Evolutionary conservation across 352 stramenopile species (phyloP).

Genomic region (Pythium periplocum): DNA sequence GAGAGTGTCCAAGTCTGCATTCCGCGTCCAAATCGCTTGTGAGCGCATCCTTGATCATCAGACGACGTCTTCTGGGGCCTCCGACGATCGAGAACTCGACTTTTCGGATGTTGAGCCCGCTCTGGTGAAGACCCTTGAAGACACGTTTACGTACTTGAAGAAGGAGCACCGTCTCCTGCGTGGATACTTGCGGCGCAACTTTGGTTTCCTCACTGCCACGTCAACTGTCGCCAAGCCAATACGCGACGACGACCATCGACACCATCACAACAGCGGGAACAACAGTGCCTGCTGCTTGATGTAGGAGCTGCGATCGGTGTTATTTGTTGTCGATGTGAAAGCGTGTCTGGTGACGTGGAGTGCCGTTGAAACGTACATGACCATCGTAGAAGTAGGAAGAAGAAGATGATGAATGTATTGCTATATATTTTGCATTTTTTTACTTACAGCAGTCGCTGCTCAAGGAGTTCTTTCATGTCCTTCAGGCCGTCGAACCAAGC

Average conservation of each 20-base stretch:
- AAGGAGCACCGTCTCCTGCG: conserved; percentile 63
- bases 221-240: neutral
- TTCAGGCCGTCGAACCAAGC: conserved; percentile 76
- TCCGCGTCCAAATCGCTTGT: conserved; percentile 71
- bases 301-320: neutral
- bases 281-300: conserved; percentile 10
- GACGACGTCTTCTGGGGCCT: conserved; percentile 3
- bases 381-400: too few relatives aligned
- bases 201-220: conserved; percentile 42
- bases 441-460: too few relatives aligned
- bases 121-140: conserved; percentile 26
- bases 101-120: conserved; percentile 17
- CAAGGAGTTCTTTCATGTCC: conserved; percentile 33
- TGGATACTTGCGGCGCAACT: conserved; percentile 79
- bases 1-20: conserved; percentile 73
- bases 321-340: too few relatives aligned
- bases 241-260: conserved; percentile 10
- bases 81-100: conserved; percentile 18
- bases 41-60: conserved; percentile 54
- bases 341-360: too few relatives aligned
- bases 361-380: too few relatives aligned
- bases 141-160: conserved; percentile 35
- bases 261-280: neutral
- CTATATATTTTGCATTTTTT: too few relatives aligned
- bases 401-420: too few relatives aligned